Conservation (phyloP, 2,329 filamentous ascomycete genomes). For the Phaeosphaeria sp. region DNA sequence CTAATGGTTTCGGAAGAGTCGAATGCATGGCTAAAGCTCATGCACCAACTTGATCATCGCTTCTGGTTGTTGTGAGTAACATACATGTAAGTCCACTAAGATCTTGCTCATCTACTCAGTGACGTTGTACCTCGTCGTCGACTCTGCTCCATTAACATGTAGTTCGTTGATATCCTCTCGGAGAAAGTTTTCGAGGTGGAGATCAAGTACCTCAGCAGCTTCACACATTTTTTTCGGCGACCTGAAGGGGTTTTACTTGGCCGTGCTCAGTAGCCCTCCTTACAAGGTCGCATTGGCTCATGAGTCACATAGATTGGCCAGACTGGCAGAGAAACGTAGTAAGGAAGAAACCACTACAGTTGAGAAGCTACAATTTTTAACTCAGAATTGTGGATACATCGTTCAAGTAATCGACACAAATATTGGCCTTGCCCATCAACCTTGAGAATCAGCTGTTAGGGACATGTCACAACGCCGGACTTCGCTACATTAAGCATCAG, state of each 20-base stretch:
- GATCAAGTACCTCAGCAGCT: not conserved
- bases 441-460: not conserved
- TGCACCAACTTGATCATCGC: constrained; percentile 19
- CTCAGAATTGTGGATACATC: not conserved
- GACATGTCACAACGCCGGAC: not conserved
- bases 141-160: constrained; percentile 32
- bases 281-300: not conserved
- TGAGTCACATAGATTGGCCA: not conserved
- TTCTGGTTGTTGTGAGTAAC: constrained; percentile 24
- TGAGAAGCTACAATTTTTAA: not conserved
- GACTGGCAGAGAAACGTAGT: not conserved
- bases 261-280: not conserved
- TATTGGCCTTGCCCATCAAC: not conserved
- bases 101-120: too few species aligned
- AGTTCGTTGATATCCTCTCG: not conserved
- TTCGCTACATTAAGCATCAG: not conserved
- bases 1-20: constrained; percentile 14
- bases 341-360: not conserved
- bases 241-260: not conserved
- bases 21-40: constrained; percentile 27
- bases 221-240: not conserved
- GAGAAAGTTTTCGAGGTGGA: not conserved
- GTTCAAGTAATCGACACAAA: not conserved
- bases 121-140: constrained; percentile 43
- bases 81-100: constrained; percentile 43